Evolutionary conservation across 306 rosid genomes (phyloP).

Genomic region (Benincasa hispida): DNA sequence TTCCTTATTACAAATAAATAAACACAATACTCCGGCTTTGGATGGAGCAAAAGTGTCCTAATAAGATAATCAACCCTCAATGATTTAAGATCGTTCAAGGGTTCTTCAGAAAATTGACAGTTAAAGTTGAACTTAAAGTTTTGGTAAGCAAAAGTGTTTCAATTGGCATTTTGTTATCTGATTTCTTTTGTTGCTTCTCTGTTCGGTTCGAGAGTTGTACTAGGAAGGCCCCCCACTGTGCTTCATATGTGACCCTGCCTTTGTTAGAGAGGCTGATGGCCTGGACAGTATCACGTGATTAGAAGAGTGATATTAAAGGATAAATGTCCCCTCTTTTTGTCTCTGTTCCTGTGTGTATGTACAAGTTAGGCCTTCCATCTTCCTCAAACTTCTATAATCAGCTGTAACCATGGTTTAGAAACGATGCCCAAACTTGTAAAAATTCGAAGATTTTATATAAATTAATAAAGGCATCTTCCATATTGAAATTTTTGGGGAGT

Average conservation of each 20-base stretch:
- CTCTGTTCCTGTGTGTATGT: background rate
- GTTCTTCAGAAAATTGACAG: background rate
- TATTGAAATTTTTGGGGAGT: background rate
- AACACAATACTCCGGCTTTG: background rate
- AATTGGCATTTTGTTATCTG: background rate
- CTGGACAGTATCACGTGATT: conserved; percentile 1
- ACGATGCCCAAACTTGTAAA: background rate
- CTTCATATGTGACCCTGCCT: background rate
- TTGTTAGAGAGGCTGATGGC: background rate
- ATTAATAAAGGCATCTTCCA: background rate
- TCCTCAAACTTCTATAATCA: background rate
- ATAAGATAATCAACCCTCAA: background rate
- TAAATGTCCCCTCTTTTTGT: background rate
- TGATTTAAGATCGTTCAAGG: background rate
- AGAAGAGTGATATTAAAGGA: background rate
- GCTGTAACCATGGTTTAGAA: background rate
- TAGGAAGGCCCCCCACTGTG: background rate
- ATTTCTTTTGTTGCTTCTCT: background rate
- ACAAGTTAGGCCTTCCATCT: background rate
- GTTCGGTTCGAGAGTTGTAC: background rate
- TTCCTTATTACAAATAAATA: background rate
- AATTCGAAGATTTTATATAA: background rate
- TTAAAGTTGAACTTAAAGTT: background rate
- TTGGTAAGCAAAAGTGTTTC: background rate
- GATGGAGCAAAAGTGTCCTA: background rate